Conservation (phyloP, 805 yeast genomes). For the Candida ortonii region DNA sequence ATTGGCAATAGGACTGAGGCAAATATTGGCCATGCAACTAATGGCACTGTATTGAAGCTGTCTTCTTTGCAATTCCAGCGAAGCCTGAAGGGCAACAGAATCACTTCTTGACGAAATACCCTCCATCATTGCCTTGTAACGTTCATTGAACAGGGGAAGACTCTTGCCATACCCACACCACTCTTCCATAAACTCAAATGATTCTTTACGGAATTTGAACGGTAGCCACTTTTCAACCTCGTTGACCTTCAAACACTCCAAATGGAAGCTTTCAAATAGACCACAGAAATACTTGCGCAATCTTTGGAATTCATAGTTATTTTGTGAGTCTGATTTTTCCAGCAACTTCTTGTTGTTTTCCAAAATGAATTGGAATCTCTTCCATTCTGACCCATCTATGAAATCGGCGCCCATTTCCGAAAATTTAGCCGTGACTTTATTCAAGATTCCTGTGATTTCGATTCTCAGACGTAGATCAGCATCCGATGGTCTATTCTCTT, state of each 20-base stretch:
- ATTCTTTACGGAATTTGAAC: slow-evolving; percentile 78
- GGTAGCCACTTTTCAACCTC: slow-evolving; percentile 64
- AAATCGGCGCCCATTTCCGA: slow-evolving; percentile 48
- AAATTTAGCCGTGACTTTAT: slow-evolving; percentile 64
- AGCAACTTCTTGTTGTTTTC: slow-evolving; percentile 57
- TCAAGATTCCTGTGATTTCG: slow-evolving; percentile 75
- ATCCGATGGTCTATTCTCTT: slow-evolving; percentile 26
- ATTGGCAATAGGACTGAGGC: slow-evolving; percentile 68
- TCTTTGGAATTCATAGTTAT: slow-evolving; percentile 67
- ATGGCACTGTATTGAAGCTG: slow-evolving; percentile 68
- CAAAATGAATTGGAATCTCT: slow-evolving; percentile 58
- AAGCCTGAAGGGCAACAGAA: slow-evolving; percentile 57
- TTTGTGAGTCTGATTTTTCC: slow-evolving; percentile 55
- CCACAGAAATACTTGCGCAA: slow-evolving; percentile 82
- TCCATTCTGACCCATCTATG: slow-evolving; percentile 66
- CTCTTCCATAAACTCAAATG: slow-evolving; percentile 78
- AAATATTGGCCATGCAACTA: slow-evolving; percentile 79
- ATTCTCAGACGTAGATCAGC: slow-evolving; percentile 45
- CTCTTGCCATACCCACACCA: slow-evolving; percentile 93
- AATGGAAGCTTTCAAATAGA: slow-evolving; percentile 69
- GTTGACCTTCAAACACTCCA: slow-evolving; percentile 46
- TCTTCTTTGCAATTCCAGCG: slow-evolving; percentile 75
- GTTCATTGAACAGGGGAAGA: slow-evolving; percentile 54
- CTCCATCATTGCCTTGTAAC: slow-evolving; percentile 59
- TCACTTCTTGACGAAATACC: slow-evolving; percentile 36